A percentile compares a stretch with the other conserved stretches of the same genome.
These are phyloP conservation scores for Flaveria robusta DNA, from an alignment of 129 eudicot species.

Conservation along the genomic window DNA sequence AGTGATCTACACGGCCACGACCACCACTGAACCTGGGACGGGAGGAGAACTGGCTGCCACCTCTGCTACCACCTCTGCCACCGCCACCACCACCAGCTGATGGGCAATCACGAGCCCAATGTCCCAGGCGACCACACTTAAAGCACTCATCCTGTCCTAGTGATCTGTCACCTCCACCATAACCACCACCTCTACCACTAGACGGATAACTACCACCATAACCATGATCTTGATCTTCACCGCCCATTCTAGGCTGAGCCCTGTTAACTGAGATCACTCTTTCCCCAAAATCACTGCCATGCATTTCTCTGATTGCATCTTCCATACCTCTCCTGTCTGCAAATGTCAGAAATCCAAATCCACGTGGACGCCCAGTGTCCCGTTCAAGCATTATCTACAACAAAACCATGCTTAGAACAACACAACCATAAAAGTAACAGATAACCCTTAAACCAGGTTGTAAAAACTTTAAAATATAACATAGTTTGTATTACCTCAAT, in stretches of 20 bases:
- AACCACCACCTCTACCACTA: constrained; percentile 67
- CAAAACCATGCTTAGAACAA: constrained; percentile 30
- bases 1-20: constrained; percentile 73
- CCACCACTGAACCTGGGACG: constrained; percentile 64
- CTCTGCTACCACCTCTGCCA: constrained; percentile 28
- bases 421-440: constrained; percentile 10
- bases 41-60: constrained; percentile 56
- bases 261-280: constrained; percentile 80
- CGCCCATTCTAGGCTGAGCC: constrained; percentile 81
- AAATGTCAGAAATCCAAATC: constrained; percentile 93
- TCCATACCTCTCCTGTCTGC: constrained; percentile 91
- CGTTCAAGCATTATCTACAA: constrained; percentile 89
- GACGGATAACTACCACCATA: constrained; percentile 67
- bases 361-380: constrained; percentile 97
- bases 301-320: constrained; percentile 92
- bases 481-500: background rate
- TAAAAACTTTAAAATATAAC: background rate
- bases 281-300: constrained; percentile 81
- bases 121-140: constrained; percentile 94
- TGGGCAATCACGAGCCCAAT: constrained; percentile 97
- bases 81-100: constrained; percentile 65
- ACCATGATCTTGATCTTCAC: constrained; percentile 63
- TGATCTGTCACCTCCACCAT: constrained; percentile 69
- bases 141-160: constrained; percentile 88
- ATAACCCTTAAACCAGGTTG: background rate